Base-by-base conservation (phyloP, 768 basidiomycete genomes). In the Boletus rufocinnamomeus region DNA sequence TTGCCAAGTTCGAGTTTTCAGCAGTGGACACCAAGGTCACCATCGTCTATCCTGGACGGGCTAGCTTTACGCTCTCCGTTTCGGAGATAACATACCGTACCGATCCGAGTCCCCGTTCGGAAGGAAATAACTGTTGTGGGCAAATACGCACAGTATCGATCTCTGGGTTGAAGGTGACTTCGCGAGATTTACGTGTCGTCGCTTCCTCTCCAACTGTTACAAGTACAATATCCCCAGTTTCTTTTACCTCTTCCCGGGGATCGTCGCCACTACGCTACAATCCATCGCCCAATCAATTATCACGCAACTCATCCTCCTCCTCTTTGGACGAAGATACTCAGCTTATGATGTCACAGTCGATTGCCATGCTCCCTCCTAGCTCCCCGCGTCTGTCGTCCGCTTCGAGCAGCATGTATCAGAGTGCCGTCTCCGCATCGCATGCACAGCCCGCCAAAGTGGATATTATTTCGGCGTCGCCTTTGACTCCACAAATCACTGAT, bases 1-100 rank as follows among this genome's bases (percentile, higher is more conserved):
- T 95, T 30, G 82, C 89, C 17, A 82, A 87, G 60, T 90, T 95
- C 68, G 85, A 89, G 59, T 89, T 92, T 66, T 85, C 88, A 63
- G 88, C 85, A 16, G 67, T 79, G 28, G 85, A 92, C 67, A 83
- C 85, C 38, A 83, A 76, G 66, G 75, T 94, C 56, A 87, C 87
- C 2, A 61, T 94, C 37, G 74, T 91, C n/a, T 82, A 88, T 67
- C 84, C 85, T 4, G 80, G 76, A 38, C 82, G 81, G 47, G 80
- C 87, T 38, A 83, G 83, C 67, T 74, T 92, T 64, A 86, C 84
- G 4, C 63, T 89, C 54, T 79, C 74, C 21, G 68, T 93, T 25
- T 74, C 83, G 6, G 78, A 86, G 44, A 75, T 91, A 56, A 74
- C 70, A 10, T 92, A 90, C 70, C 76, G 74, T 54, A 86, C 84